A percentile compares a stretch with the other conserved stretches of the same genome.
phyloP scores from a whole-genome alignment of 225 moss, liverwort and hornwort genomes.

The Pleurozium schreberi region DNA sequence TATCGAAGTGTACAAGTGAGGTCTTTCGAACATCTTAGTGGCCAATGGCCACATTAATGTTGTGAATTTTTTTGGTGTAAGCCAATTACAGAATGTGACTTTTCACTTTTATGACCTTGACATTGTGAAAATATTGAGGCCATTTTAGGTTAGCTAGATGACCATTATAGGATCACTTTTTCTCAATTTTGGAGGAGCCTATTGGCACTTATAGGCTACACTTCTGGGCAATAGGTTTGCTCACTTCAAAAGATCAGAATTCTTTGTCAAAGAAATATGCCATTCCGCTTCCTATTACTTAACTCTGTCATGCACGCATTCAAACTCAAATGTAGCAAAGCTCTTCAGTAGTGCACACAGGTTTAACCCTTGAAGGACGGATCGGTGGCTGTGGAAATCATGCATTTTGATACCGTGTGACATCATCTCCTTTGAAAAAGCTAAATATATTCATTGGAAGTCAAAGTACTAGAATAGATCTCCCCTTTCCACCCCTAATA shows the following conservation, averaged over 20 bases:
- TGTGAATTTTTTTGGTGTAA: no score
- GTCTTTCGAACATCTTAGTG: background rate
- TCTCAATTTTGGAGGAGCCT: background rate
- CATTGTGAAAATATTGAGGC: no score
- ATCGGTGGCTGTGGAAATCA: no score
- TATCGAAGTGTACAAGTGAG: background rate
- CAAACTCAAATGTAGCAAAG: background rate
- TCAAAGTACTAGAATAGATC: no score
- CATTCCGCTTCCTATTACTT: background rate
- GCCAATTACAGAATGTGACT: background rate
- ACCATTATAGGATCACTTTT: background rate
- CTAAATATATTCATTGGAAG: no score
- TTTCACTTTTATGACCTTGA: background rate
- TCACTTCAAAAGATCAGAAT: background rate
- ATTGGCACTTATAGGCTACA: background rate
- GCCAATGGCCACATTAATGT: background rate
- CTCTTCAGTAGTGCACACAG: background rate
- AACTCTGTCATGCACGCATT: background rate
- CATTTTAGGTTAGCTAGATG: background rate
- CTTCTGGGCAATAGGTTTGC: background rate
- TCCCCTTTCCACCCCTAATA: no score
- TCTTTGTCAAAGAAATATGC: background rate
- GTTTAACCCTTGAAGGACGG: no score
- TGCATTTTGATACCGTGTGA: no score
- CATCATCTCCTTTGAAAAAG: no score